Conservation (phyloP, 768 basidiomycete genomes). For the Tubosaeta sp. region DNA sequence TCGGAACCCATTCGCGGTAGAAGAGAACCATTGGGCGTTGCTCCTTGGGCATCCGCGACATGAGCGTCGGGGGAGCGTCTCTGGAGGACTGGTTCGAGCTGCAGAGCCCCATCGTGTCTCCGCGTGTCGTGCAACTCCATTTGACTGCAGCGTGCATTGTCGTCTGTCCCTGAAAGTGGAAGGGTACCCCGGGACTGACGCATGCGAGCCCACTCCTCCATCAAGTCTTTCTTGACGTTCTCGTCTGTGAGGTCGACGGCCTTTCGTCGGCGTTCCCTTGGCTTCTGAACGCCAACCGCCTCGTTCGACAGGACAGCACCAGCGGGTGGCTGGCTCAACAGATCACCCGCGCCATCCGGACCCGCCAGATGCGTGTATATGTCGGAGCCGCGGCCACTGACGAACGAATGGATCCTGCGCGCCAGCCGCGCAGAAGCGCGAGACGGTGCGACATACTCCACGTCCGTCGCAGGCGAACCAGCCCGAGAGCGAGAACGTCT, state of each 20-base stretch:
- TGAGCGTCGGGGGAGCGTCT: not conserved
- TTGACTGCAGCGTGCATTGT: not conserved
- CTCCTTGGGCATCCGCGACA: not conserved
- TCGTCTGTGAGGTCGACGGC: slow-evolving; percentile 17
- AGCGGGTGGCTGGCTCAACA: slow-evolving; percentile 8
- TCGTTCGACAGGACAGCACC: not conserved
- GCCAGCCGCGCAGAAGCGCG: slow-evolving; percentile 21
- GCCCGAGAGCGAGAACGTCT: slow-evolving; percentile 16
- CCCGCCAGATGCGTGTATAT: slow-evolving; percentile 29
- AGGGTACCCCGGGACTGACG: slow-evolving; percentile 26
- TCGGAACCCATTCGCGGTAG: not conserved
- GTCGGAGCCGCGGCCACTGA: slow-evolving; percentile 16
- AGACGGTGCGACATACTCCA: slow-evolving; percentile 1
- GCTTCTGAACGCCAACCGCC: not conserved
- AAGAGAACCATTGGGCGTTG: not conserved
- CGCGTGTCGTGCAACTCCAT: not conserved
- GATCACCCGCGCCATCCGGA: slow-evolving; percentile 7
- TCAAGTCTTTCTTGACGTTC: slow-evolving; percentile 19
- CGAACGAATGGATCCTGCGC: slow-evolving; percentile 16
- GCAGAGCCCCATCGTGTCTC: not conserved
- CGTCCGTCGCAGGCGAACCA: slow-evolving; percentile 11
- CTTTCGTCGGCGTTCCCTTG: slow-evolving; percentile 16
- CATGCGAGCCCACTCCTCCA: slow-evolving; percentile 29
- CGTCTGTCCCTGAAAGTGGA: slow-evolving; percentile 9
- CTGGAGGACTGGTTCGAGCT: not conserved